Conservation (phyloP, 495 filamentous ascomycete species). For the Daldinia grandis region DNA sequence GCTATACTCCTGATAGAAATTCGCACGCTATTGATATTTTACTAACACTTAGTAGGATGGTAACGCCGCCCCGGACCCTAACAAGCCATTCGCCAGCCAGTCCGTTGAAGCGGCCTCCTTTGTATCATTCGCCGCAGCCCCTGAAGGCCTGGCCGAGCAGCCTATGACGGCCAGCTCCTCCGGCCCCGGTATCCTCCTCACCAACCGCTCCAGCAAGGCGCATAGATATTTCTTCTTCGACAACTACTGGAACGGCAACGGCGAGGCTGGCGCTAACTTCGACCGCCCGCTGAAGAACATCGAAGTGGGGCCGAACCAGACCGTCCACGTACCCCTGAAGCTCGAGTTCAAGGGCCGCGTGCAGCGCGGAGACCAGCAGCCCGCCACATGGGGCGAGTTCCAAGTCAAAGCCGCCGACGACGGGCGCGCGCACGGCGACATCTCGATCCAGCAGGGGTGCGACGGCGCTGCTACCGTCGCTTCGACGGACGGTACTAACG, state of each 20-base stretch:
- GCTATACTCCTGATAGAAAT: not conserved
- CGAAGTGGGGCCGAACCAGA: slow-evolving; percentile 42
- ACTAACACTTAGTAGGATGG: slow-evolving; percentile 41
- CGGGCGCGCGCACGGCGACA: slow-evolving; percentile 53
- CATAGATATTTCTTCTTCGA: slow-evolving; percentile 51
- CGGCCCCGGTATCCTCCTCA: slow-evolving; percentile 50
- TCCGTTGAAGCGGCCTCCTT: slow-evolving; percentile 11
- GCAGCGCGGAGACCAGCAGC: slow-evolving; percentile 50
- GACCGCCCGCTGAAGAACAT: slow-evolving; percentile 51
- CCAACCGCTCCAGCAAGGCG: slow-evolving; percentile 44
- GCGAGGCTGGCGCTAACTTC: slow-evolving; percentile 55
- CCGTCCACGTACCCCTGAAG: slow-evolving; percentile 45
- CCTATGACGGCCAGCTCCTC: not conserved
- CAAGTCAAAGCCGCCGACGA: slow-evolving; percentile 53
- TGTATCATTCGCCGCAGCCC: not conserved
- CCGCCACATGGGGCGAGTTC: slow-evolving; percentile 56
- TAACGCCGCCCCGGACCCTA: slow-evolving; percentile 47
- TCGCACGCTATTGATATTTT: not conserved
- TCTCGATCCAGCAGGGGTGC: slow-evolving; percentile 54
- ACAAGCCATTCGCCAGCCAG: slow-evolving; percentile 26
- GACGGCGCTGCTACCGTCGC: slow-evolving; percentile 54
- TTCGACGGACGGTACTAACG: slow-evolving; percentile 49
- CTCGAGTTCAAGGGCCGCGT: slow-evolving; percentile 55
- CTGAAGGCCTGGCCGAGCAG: not conserved
- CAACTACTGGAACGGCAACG: slow-evolving; percentile 56